Evolutionary conservation across 305 asterid genomes (phyloP), one percentile per base, ranked within the genome.

Genomic region (Lippia alba): DNA sequence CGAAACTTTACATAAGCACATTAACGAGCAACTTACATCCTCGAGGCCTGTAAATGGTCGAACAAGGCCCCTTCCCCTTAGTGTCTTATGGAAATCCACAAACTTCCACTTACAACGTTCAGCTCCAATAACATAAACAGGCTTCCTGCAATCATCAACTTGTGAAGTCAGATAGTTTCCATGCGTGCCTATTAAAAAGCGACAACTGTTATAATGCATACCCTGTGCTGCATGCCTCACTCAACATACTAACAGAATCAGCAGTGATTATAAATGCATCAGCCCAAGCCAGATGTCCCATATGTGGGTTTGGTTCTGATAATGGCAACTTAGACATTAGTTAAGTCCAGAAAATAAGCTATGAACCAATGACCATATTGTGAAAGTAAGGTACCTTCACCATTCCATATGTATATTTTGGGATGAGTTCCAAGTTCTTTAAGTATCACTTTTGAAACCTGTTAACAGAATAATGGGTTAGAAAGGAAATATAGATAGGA

Each of bases 151-250:
- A 78, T 64, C 57, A 74, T 62, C 54, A 67, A 73, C 34, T 50
- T 44, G 19, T 46, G 60, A 3, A 49, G 45, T 62, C 67, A 64
- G 53, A 59, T 40, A 36, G 61, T 67, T 68, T 51, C 61, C 44
- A 49, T 39, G 57, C 48, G 55, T 44, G 67, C 40, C 71, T 57
- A 46, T 33, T 1, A 24, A 24, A 58, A 61, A 58, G 49, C 48
- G 75, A 41, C 20, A 73, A 75, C 59, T 45, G 69, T 55, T 56
- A 32, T 66, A 44, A 54, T 58, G 39, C 83, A 79, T 91, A 91
- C 99, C 98, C 99, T 6, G 99, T 95, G 84, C 98, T 92, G 86
- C 99, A 95, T 74, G 94, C 99, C 82, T 95, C 99, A 76, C 98
- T 95, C 84, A 95, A 74, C 98, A 92, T 87, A 63, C 96, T 90